phyloP scores from a whole-genome alignment of 768 basidiomycete genomes.

The Dendrothele bispora region DNA sequence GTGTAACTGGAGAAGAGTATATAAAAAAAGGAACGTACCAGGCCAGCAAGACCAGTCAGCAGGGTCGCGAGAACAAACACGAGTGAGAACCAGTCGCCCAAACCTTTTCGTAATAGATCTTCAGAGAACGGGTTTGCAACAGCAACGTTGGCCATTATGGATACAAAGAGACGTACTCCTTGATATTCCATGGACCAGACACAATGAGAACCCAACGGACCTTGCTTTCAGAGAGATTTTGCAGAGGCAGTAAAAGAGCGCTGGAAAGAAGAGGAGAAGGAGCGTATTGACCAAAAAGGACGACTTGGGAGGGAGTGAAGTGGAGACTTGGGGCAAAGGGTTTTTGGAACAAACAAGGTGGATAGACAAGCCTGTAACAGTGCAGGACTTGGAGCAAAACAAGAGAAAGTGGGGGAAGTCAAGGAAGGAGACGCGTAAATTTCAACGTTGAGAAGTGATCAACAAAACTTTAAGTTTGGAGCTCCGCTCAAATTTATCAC shows the following conservation, averaged over 20 bases:
- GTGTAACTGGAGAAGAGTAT: too few relatives aligned
- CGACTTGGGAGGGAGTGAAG: neutral
- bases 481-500: too few relatives aligned
- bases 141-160: conserved; percentile 91
- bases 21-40: too few relatives aligned
- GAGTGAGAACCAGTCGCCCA: conserved; percentile 80
- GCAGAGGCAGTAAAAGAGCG: conserved; percentile 53
- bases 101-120: conserved; percentile 63
- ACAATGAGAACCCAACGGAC: conserved; percentile 71
- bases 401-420: too few relatives aligned
- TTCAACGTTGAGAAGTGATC: too few relatives aligned
- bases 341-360: conserved; percentile 6
- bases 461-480: too few relatives aligned
- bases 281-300: neutral
- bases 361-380: conserved; percentile 10
- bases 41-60: conserved; percentile 91
- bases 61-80: conserved; percentile 88
- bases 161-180: conserved; percentile 92
- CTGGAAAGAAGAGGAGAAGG: conserved; percentile 25
- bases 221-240: conserved; percentile 50
- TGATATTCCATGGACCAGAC: conserved; percentile 98
- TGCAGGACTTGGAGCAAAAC: too few relatives aligned
- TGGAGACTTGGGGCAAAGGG: conserved; percentile 1
- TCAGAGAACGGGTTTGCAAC: conserved; percentile 72
- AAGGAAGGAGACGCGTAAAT: too few relatives aligned